phyloP scores from a whole-genome alignment of 1,284 basidiomycete species.

The Irpex rosettiformis region DNA sequence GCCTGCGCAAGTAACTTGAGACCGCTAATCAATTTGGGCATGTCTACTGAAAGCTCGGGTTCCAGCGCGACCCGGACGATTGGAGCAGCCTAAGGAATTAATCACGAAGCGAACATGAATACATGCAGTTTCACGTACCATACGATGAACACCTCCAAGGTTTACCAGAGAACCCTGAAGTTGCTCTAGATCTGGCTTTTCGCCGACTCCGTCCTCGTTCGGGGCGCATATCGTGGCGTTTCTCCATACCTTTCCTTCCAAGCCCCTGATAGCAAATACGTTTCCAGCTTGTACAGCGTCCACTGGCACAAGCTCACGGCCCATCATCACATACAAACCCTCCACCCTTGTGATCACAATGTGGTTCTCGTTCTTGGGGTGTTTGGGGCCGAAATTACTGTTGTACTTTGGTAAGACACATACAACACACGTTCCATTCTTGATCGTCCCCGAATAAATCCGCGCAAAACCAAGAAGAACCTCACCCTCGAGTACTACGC shows the following conservation, averaged over 20 bases:
- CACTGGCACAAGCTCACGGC: conserved; percentile 85
- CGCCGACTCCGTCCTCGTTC: conserved; percentile 38
- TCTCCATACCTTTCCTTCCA: conserved; percentile 89
- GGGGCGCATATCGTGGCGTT: conserved; percentile 89
- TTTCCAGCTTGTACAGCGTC: conserved; percentile 90
- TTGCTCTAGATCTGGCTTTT: conserved; percentile 32
- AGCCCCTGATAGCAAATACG: conserved; percentile 89
- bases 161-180: conserved; percentile 70
- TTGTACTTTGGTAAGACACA: conserved; percentile 92
- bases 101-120: neutral
- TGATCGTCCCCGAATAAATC: conserved; percentile 87
- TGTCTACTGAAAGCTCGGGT: conserved; percentile 85
- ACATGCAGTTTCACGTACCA: conserved; percentile 42
- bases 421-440: conserved; percentile 61
- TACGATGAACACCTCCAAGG: conserved; percentile 73
- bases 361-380: conserved; percentile 73
- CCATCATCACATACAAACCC: conserved; percentile 97
- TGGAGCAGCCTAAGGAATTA: conserved; percentile 61
- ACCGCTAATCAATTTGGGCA: conserved; percentile 88
- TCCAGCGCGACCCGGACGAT: conserved; percentile 97
- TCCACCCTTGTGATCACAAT: conserved; percentile 63
- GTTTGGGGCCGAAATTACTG: conserved; percentile 56
- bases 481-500: conserved; percentile 42
- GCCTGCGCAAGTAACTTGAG: conserved; percentile 90
- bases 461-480: conserved; percentile 89